These are phyloP conservation scores for Tetradesmus obliquus DNA, from an alignment of 139 green algal genomes.

Conservation along the genomic window DNA sequence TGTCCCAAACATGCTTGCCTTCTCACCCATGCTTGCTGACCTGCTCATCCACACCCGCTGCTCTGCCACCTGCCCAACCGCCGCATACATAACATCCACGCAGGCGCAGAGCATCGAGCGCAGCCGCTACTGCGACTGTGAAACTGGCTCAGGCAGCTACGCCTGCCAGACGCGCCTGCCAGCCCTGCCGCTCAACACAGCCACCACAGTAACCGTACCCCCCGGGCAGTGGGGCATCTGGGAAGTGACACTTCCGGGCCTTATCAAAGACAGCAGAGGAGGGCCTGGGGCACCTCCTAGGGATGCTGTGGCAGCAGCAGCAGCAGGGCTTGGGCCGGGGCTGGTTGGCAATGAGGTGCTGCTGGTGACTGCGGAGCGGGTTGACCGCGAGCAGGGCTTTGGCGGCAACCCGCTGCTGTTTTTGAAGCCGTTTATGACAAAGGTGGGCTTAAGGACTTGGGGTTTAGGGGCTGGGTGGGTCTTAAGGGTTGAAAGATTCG, in stretches of 20 bases:
- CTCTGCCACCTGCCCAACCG: not conserved
- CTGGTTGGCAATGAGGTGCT: slow-evolving; percentile 19
- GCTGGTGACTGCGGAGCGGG: not conserved
- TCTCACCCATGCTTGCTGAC: not conserved
- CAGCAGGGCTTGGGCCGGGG: slow-evolving; percentile 7
- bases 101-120: not conserved
- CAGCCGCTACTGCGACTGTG: slow-evolving; percentile 6
- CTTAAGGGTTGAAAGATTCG: too few relatives aligned
- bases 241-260: slow-evolving; percentile 26
- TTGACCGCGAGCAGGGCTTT: not conserved
- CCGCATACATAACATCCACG: not conserved
- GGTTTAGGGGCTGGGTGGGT: not conserved
- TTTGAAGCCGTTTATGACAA: slow-evolving; percentile 37
- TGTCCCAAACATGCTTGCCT: not conserved
- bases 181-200: not conserved
- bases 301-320: slow-evolving; percentile 3
- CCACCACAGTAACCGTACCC: not conserved
- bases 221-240: slow-evolving; percentile 30
- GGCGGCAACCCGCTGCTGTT: slow-evolving; percentile 45
- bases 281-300: not conserved
- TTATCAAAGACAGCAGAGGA: not conserved
- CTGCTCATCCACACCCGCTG: not conserved
- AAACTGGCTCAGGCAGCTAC: not conserved
- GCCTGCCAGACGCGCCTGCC: not conserved
- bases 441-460: not conserved